A percentile compares a stretch with the other conserved stretches of the same genome.
Conservation (phyloP, 1,284 basidiomycete genomes). For the Ceratobasidium sp. region DNA sequence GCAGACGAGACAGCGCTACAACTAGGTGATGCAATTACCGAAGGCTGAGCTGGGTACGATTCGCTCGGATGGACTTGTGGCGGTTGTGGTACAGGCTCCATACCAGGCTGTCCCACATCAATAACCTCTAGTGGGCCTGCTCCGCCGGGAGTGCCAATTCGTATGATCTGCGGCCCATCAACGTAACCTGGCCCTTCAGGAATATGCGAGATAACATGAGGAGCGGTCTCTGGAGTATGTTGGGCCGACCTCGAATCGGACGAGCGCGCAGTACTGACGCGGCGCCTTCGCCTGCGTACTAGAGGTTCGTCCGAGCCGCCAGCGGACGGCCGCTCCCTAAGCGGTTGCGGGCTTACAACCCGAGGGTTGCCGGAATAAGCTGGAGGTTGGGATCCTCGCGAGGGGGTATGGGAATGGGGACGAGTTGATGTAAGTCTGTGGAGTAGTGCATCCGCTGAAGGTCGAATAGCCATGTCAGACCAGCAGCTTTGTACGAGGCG, state of each 20-base stretch:
- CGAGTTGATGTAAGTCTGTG: background rate
- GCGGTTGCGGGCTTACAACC: background rate
- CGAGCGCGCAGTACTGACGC: background rate
- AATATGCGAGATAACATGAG: background rate
- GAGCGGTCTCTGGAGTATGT: background rate
- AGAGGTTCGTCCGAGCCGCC: no score
- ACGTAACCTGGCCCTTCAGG: background rate
- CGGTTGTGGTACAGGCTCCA: no score
- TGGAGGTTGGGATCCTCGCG: background rate
- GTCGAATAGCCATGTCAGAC: conserved; percentile 5
- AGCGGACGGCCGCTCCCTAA: background rate
- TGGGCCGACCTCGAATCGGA: background rate
- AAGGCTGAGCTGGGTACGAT: background rate
- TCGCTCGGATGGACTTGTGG: background rate
- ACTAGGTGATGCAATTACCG: background rate
- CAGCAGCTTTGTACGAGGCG: conserved; percentile 20
- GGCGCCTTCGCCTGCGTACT: no score
- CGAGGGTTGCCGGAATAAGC: background rate
- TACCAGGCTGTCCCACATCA: background rate
- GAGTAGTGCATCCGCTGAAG: background rate
- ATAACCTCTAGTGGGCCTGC: background rate
- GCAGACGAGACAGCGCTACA: no score
- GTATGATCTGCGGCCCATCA: background rate
- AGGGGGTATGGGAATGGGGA: background rate
- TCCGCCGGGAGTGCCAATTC: background rate